Conservation (phyloP, 306 rosid genomes). For the Castanea mollissima region DNA sequence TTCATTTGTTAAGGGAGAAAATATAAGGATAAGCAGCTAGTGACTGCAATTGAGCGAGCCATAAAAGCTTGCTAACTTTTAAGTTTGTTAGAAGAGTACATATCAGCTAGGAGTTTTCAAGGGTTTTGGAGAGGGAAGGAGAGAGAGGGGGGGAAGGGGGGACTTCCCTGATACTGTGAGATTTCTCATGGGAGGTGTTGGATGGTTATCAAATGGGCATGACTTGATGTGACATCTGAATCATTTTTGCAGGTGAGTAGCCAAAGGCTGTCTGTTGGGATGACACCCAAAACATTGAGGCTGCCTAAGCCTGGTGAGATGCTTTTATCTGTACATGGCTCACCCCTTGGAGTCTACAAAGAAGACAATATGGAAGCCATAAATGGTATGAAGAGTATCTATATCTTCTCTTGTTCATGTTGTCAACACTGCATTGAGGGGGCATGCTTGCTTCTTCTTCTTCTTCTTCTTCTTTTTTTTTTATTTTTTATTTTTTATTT, state of each 20-base stretch:
- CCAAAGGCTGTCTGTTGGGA: conserved; percentile 80
- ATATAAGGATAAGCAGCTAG: background rate
- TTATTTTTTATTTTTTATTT: no score
- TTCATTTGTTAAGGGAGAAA: background rate
- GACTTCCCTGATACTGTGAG: no score
- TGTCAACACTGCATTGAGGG: conserved; percentile 6
- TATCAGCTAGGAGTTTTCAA: no score
- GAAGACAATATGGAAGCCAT: conserved; percentile 95
- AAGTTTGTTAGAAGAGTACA: no score
- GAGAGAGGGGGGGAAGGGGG: no score
- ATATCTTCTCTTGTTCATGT: conserved; percentile 3
- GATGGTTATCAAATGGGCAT: background rate
- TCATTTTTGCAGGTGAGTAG: conserved; percentile 51
- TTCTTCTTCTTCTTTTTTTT: no score
- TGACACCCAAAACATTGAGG: conserved; percentile 81
- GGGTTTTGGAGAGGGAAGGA: no score
- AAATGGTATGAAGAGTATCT: conserved; percentile 46
- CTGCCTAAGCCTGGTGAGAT: conserved; percentile 87
- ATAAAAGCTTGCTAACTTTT: no score
- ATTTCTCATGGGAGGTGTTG: background rate
- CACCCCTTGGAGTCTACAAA: conserved; percentile 84
- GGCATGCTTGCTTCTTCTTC: background rate
- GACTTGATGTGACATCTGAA: background rate
- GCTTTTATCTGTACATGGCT: conserved; percentile 87
- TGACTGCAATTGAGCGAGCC: background rate